A percentile compares a stretch with the other conserved stretches of the same genome.
These are phyloP conservation scores for Marasmius tenuissimus DNA, from an alignment of 1,284 basidiomycete species.

Conservation along the genomic window DNA sequence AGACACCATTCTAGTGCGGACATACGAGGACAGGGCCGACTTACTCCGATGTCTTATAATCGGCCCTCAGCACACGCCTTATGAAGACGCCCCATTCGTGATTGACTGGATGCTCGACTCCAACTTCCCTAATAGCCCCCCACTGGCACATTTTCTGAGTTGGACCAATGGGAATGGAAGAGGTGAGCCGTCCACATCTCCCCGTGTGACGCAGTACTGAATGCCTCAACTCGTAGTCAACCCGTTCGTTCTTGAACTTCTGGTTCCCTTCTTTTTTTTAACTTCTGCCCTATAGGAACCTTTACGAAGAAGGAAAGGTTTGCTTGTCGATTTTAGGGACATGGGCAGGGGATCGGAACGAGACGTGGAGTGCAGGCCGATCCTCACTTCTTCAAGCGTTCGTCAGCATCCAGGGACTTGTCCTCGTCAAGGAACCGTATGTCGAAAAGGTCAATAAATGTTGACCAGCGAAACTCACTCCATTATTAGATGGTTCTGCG, in stretches of 20 bases:
- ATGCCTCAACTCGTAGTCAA: slow-evolving; percentile 49
- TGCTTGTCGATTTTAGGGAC: slow-evolving; percentile 91
- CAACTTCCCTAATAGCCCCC: slow-evolving; percentile 85
- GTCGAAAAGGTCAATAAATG: slow-evolving; percentile 26
- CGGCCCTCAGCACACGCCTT: slow-evolving; percentile 92
- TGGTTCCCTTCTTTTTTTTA: not conserved
- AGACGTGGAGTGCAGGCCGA: slow-evolving; percentile 79
- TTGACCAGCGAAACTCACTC: not conserved
- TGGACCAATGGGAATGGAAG: slow-evolving; percentile 94
- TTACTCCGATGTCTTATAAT: slow-evolving; percentile 87
- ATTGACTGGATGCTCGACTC: slow-evolving; percentile 93
- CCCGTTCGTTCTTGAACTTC: slow-evolving; percentile 51
- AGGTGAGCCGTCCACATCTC: slow-evolving; percentile 46
- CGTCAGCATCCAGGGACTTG: slow-evolving; percentile 91
- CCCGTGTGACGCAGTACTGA: not conserved
- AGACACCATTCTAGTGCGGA: slow-evolving; percentile 74
- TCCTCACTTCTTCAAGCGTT: slow-evolving; percentile 90
- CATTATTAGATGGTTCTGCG: slow-evolving; percentile 77
- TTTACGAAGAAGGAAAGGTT: slow-evolving; percentile 96
- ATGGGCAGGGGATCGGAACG: slow-evolving; percentile 87
- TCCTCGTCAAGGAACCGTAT: slow-evolving; percentile 89
- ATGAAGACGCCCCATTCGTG: slow-evolving; percentile 90
- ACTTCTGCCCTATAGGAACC: slow-evolving; percentile 51
- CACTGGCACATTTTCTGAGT: slow-evolving; percentile 86
- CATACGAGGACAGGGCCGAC: slow-evolving; percentile 83